phyloP scores from a whole-genome alignment of 2,329 filamentous ascomycete genomes.

The Diaporthe sp. region DNA sequence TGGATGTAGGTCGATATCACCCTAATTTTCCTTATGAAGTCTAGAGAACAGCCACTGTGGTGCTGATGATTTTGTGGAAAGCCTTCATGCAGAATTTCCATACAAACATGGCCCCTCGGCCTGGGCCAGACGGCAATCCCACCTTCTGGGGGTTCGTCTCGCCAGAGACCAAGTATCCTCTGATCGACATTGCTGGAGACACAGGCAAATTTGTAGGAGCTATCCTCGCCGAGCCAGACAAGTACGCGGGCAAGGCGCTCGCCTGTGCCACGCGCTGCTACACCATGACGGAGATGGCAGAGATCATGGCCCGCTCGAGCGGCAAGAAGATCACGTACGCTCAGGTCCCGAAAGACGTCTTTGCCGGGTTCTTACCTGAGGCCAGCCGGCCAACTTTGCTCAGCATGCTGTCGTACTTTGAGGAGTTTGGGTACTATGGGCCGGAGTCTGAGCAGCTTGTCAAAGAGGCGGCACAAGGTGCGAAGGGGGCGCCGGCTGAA shows the following conservation, averaged over 20 bases:
- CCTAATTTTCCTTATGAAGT: too few relatives aligned
- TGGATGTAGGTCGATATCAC: not conserved
- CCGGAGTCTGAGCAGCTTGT: slow-evolving; percentile 10
- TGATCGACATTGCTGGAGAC: slow-evolving; percentile 55
- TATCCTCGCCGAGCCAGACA: slow-evolving; percentile 46
- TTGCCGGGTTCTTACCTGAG: slow-evolving; percentile 1
- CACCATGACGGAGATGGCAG: slow-evolving; percentile 49
- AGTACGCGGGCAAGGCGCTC: slow-evolving; percentile 43
- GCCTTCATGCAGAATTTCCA: slow-evolving; percentile 68
- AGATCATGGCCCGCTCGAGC: slow-evolving; percentile 49
- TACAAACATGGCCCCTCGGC: slow-evolving; percentile 44
- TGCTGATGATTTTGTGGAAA: slow-evolving; percentile 66
- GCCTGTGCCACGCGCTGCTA: slow-evolving; percentile 44
- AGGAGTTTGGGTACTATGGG: slow-evolving; percentile 20
- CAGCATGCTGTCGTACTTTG: slow-evolving; percentile 8
- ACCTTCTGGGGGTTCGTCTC: slow-evolving; percentile 49
- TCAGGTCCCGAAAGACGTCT: not conserved
- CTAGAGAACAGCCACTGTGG: slow-evolving; percentile 42
- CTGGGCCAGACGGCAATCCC: slow-evolving; percentile 46
- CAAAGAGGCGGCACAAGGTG: not conserved
- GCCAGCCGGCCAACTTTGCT: not conserved
- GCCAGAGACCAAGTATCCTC: slow-evolving; percentile 52
- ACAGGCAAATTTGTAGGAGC: slow-evolving; percentile 57
- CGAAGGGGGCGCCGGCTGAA: not conserved
- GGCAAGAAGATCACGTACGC: slow-evolving; percentile 48